Evolutionary conservation across 768 basidiomycete species (phyloP).

Genomic region (Termitomyces bulborhizus): DNA sequence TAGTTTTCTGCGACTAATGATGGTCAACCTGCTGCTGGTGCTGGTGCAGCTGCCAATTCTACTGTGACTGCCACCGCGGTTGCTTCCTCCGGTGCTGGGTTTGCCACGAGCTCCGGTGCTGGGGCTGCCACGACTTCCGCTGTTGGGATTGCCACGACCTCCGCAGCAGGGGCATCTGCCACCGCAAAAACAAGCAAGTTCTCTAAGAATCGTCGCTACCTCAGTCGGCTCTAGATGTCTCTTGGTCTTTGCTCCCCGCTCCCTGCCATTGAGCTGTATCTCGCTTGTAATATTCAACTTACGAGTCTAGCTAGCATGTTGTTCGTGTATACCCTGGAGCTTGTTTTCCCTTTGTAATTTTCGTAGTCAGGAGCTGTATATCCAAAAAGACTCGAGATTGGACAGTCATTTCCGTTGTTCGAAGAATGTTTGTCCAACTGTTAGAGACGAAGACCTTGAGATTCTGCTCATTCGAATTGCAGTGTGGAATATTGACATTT

Average conservation of each 20-base stretch:
- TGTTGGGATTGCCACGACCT: conserved; percentile 1
- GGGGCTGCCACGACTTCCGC: conserved; percentile 6
- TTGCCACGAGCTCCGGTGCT: conserved; percentile 1
- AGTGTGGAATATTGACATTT: too few species aligned
- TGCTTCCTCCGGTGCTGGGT: background rate
- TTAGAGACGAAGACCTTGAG: background rate
- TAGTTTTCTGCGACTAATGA: conserved; percentile 28
- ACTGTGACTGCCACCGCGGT: conserved; percentile 8
- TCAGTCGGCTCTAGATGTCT: conserved; percentile 3
- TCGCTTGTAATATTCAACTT: background rate
- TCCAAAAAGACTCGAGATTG: conserved; percentile 13
- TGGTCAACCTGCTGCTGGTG: conserved; percentile 10
- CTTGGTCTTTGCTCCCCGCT: background rate
- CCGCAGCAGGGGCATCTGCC: conserved; percentile 1
- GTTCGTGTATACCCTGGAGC: conserved; percentile 5
- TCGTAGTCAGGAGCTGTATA: conserved; percentile 14
- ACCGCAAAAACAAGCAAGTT: background rate
- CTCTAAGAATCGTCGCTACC: conserved; percentile 7
- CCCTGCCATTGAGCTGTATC: background rate
- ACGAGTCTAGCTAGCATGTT: background rate
- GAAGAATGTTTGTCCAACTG: background rate
- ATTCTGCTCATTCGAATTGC: too few species aligned
- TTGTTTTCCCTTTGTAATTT: conserved; percentile 10
- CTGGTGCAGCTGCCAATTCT: conserved; percentile 6
- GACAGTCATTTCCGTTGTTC: background rate